A percentile compares a stretch with the other conserved stretches of the same genome.
Conservation (phyloP, 2,329 filamentous ascomycete species). For the Fonsecaea erecta region DNA sequence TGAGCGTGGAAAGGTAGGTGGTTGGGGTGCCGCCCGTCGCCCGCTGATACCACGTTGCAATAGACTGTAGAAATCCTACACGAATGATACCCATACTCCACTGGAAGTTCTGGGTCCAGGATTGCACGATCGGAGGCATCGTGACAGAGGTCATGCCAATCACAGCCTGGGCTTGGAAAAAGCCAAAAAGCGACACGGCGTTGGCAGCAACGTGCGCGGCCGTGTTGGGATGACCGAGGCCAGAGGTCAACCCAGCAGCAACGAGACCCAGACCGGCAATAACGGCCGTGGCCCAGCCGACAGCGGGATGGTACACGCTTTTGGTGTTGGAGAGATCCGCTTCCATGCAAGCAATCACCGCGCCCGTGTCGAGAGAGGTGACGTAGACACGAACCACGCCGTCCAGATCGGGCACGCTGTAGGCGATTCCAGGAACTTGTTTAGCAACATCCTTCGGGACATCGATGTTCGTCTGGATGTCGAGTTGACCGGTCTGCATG, state of each 20-base stretch:
- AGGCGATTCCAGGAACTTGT: slow-evolving; percentile 81
- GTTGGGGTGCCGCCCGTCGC: slow-evolving; percentile 86
- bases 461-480: slow-evolving; percentile 72
- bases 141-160: slow-evolving; percentile 80
- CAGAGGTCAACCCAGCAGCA: slow-evolving; percentile 85
- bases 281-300: slow-evolving; percentile 87
- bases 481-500: slow-evolving; percentile 83
- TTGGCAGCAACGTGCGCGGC: slow-evolving; percentile 94
- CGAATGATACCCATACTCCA: slow-evolving; percentile 97
- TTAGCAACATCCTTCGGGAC: slow-evolving; percentile 63
- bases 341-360: slow-evolving; percentile 81
- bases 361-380: slow-evolving; percentile 67
- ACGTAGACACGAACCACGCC: slow-evolving; percentile 82
- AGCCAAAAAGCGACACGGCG: slow-evolving; percentile 88
- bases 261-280: slow-evolving; percentile 83
- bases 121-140: slow-evolving; percentile 83
- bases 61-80: slow-evolving; percentile 81
- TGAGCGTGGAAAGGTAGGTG: slow-evolving; percentile 74
- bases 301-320: slow-evolving; percentile 84
- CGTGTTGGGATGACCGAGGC: slow-evolving; percentile 88
- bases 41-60: slow-evolving; percentile 95
- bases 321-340: slow-evolving; percentile 87
- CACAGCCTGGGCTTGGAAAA: slow-evolving; percentile 93
- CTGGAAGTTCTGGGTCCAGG: slow-evolving; percentile 97
- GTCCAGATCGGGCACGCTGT: slow-evolving; percentile 88